Base-by-base conservation (phyloP, 805 yeast genomes). In the Yamadazyma takamatsuzukensis region DNA sequence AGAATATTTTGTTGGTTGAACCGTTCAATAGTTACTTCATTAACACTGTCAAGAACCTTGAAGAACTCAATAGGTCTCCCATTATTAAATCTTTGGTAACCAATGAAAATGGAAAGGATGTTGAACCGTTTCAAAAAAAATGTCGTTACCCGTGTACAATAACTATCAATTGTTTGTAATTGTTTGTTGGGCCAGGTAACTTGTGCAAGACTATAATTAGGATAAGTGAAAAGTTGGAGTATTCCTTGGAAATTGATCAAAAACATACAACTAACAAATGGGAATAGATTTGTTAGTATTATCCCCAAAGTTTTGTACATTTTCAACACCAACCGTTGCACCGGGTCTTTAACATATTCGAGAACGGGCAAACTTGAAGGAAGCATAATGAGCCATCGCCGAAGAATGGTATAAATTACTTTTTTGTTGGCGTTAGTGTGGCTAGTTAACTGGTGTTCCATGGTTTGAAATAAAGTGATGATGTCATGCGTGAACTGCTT, bases 211-310 rank as follows among this genome's bases (percentile, higher is more conserved):
- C 16, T 25, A 23, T 41, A 39, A 6, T 28, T 13, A 5, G 44
- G 45, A 4, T 35, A 37, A 18, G 30, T 30, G 23, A 36, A 47
- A 12, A 47, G 30, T 5, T 42, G 28, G 11, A 52, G 12, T n/a
- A 46, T 46, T 3, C 56, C 59, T n/a, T 37, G 35, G 30, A 54
- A 54, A 18, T 43, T 41, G 8, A 48, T 47, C 13, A 53, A 34
- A 27, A 52, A 54, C 18, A 45, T 32, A 24, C 37, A 48, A n/a
- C 30, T 39, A 3, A 46, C 51, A 6, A 36, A 25, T 1, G 61
- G 61, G 32, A 54, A 48, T 18, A 54, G 27, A 36, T 45, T 46
- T 29, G 47, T 48, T 12, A 54, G 27, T 2, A 46, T 32, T 5
- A 27, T 29, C 2, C 49, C 29, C 25, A 54, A 28, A 2, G 48